Evolutionary conservation across 179 eudicot genomes (phyloP).

Genomic region (Drosera spatulata): DNA sequence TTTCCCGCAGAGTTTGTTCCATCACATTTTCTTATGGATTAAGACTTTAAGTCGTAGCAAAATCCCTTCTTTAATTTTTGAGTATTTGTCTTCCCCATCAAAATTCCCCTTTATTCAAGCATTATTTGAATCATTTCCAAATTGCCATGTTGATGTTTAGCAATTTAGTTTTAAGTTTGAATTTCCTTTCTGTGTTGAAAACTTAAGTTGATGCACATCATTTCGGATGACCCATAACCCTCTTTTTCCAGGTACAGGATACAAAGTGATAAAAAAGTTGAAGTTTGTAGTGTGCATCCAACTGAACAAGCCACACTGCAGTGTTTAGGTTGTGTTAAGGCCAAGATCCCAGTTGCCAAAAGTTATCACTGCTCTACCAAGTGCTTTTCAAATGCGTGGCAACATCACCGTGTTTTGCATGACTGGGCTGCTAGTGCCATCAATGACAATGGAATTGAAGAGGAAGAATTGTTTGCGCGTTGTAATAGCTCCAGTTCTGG

Average conservation of each 20-base stretch:
- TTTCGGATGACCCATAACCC: not conserved
- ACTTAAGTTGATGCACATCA: not conserved
- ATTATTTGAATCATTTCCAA: too few species aligned
- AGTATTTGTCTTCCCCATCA: too few species aligned
- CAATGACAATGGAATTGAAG: constrained; percentile 82
- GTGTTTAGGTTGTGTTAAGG: constrained; percentile 90
- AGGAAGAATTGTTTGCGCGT: constrained; percentile 82
- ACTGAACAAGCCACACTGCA: constrained; percentile 92
- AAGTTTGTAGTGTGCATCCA: constrained; percentile 17
- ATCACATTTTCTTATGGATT: too few species aligned
- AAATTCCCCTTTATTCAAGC: too few species aligned
- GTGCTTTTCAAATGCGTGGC: constrained; percentile 98
- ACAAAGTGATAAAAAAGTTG: constrained; percentile 82
- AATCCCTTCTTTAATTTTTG: too few species aligned
- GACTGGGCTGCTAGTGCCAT: constrained; percentile 91
- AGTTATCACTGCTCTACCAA: constrained; percentile 95
- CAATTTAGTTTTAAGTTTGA: not conserved
- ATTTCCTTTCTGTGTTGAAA: not conserved
- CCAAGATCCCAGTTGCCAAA: constrained; percentile 72
- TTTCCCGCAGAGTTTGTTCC: too few species aligned
- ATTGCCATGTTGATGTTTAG: too few species aligned
- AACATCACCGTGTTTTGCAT: constrained; percentile 91
- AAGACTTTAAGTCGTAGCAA: too few species aligned
- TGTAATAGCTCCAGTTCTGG: constrained; percentile 66
- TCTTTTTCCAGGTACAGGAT: constrained; percentile 66